phyloP scores from a whole-genome alignment of 768 basidiomycete genomes.

The Mycena chlorophos region DNA sequence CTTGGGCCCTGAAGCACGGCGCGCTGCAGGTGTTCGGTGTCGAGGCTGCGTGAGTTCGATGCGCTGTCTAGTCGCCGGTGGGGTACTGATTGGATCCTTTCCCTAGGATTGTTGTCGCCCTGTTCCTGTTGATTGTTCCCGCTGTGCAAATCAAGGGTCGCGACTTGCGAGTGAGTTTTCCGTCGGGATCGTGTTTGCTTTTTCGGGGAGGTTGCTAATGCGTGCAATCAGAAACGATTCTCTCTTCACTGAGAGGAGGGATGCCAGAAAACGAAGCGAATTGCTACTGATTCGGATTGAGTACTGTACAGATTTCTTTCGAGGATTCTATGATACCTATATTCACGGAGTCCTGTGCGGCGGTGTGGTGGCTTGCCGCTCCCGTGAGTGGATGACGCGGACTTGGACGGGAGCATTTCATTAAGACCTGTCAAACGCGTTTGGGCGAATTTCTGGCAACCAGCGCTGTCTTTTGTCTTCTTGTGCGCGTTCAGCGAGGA shows the following conservation, averaged over 20 bases:
- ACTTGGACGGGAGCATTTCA: no score
- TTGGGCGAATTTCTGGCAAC: no score
- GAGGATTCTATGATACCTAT: no score
- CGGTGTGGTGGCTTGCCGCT: no score
- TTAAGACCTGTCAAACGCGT: no score
- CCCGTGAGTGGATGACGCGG: no score
- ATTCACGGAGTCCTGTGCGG: no score
- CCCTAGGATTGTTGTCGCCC: constrained; percentile 19
- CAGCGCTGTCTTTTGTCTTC: no score
- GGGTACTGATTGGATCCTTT: not conserved
- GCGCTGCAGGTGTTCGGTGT: constrained; percentile 55
- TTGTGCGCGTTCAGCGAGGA: no score
- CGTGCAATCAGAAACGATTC: constrained; percentile 24
- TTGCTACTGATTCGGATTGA: no score
- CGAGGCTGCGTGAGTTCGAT: constrained; percentile 48
- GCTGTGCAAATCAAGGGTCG: not conserved
- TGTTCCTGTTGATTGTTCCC: constrained; percentile 33
- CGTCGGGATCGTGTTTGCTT: constrained; percentile 30
- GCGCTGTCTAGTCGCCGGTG: not conserved
- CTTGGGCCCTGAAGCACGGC: constrained; percentile 53
- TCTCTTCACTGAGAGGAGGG: constrained; percentile 14
- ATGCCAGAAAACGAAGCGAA: constrained; percentile 42
- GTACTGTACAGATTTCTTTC: no score
- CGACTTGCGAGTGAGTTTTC: constrained; percentile 19
- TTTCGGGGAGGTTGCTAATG: no score